A percentile compares a stretch with the other conserved stretches of the same genome.
Conservation (phyloP, 2,329 filamentous ascomycete species). For the Trichoderma sp. region DNA sequence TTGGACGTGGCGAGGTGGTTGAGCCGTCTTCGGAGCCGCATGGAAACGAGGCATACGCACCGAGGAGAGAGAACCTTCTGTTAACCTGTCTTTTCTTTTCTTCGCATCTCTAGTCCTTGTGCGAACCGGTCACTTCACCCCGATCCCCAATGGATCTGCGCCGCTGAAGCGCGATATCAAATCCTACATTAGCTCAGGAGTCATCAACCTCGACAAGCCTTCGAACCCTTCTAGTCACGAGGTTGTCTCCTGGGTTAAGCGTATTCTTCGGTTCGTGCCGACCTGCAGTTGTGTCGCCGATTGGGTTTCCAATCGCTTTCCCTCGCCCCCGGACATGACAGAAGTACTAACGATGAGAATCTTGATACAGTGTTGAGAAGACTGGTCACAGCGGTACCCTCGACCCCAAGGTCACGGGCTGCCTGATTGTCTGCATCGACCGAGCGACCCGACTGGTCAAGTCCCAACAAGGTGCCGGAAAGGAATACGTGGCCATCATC, state of each 20-base stretch:
- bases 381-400: slow-evolving; percentile 98
- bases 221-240: slow-evolving; percentile 98
- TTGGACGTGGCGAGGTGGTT: slow-evolving; percentile 8
- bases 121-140: slow-evolving; percentile 94
- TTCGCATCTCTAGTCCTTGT: slow-evolving; percentile 67
- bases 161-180: slow-evolving; percentile 94
- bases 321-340: background rate
- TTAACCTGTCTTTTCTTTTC: slow-evolving; percentile 9
- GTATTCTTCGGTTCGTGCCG: slow-evolving; percentile 75
- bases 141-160: slow-evolving; percentile 89
- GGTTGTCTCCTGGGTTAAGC: slow-evolving; percentile 99
- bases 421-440: slow-evolving; percentile 92
- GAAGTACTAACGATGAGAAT: slow-evolving; percentile 14
- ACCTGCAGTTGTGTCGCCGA: background rate
- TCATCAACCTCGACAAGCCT: slow-evolving; percentile 86
- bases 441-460: slow-evolving; percentile 97
- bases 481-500: slow-evolving; percentile 97
- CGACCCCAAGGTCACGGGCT: slow-evolving; percentile 96
- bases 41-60: slow-evolving; percentile 1
- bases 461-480: slow-evolving; percentile 97
- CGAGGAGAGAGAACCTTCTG: background rate
- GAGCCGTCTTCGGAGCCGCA: background rate
- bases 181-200: slow-evolving; percentile 94
- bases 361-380: slow-evolving; percentile 64
- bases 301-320: slow-evolving; percentile 5